A percentile compares a stretch with the other conserved stretches of the same genome.
Conservation (phyloP, 208 protist genomes). For the Perkinsela sp. region DNA sequence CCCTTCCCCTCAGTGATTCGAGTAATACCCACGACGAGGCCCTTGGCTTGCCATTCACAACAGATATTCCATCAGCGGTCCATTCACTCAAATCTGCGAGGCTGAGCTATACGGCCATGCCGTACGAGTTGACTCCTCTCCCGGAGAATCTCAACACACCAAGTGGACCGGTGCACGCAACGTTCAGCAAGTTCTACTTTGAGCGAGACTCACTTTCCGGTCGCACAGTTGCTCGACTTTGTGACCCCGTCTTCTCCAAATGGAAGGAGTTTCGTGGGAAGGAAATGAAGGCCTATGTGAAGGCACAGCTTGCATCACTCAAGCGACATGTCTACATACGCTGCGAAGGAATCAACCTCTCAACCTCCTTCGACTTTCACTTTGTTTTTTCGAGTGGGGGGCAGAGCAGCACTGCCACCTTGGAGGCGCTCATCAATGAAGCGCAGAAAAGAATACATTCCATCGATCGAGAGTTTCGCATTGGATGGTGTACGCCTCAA, state of each 20-base stretch:
- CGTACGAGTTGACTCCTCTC: slow-evolving; percentile 31
- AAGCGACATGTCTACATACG: neutral
- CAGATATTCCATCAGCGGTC: slow-evolving; percentile 20
- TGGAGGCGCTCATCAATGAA: neutral
- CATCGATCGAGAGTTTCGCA: slow-evolving; percentile 16
- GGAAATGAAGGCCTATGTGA: neutral
- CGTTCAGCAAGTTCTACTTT: neutral
- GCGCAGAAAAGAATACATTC: slow-evolving; percentile 15
- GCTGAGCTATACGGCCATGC: slow-evolving; percentile 35
- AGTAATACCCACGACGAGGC: slow-evolving; percentile 30
- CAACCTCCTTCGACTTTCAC: neutral
- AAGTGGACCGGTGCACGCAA: neutral
- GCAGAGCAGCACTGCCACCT: neutral
- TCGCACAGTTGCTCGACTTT: neutral
- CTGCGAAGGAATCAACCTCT: neutral
- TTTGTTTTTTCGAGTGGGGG: neutral
- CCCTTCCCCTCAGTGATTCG: slow-evolving; percentile 14
- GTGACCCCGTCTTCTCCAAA: neutral
- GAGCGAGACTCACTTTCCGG: neutral
- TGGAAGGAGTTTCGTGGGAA: neutral
- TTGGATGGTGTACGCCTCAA: slow-evolving; percentile 55
- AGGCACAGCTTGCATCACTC: neutral
- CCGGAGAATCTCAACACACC: slow-evolving; percentile 13
- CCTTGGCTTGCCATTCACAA: slow-evolving; percentile 26
- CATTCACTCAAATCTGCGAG: slow-evolving; percentile 13